Base-by-base conservation (phyloP, 2,329 filamentous ascomycete species). In the Phaeosphaeria sp. region DNA sequence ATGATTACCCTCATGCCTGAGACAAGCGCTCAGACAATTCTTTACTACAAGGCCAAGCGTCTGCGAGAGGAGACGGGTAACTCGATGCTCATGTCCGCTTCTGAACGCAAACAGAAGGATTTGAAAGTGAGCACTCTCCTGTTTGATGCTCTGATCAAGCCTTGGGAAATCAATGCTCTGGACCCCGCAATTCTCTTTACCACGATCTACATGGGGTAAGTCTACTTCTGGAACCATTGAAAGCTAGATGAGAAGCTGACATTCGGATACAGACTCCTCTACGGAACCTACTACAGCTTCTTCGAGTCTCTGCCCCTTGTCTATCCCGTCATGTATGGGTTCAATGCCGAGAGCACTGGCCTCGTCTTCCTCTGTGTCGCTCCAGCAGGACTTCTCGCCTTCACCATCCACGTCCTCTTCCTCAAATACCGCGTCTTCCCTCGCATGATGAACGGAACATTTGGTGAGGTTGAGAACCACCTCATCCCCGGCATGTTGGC, bases 181-280 rank as follows among this genome's bases (percentile, higher is more conserved):
- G 92, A 96, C 76, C 87, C 91, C 18, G 95, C 96, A 67, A 91
- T 96, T 47, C 84, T 96, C 57, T 86, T 94, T 68, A 89, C 95
- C 62, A 88, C 89, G 0, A 64, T 96, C 1, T 96, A 96, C 81
- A 94, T 94, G 89, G 90, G 87, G 25, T 30, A 30, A 30, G 25
- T 11, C 11, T 11, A 30, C 25, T 6, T 30, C 5, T 30, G 25
- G 6, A 30, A 30, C 11, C 11, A 30, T 30, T 30, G 25, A 11
- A 11, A 6, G 5, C 25, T 30, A 11, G 11, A 30, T 30, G 25
- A 30, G 25, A 30, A 30, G 25, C 25, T 30, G 11, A 30, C 25
- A 5, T 11, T 30, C 11, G 5, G 25, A 30, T 30, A 5, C 11
- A 30, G 25, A 1, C 88, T 94, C 1, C 83, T 93, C 18, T 91